Percentiles rank a stretch among this genome's conserved stretches.
These are phyloP conservation scores for Cadophora luteo-olivacea DNA, from an alignment of 2,329 filamentous ascomycete genomes.

Conservation along the genomic window DNA sequence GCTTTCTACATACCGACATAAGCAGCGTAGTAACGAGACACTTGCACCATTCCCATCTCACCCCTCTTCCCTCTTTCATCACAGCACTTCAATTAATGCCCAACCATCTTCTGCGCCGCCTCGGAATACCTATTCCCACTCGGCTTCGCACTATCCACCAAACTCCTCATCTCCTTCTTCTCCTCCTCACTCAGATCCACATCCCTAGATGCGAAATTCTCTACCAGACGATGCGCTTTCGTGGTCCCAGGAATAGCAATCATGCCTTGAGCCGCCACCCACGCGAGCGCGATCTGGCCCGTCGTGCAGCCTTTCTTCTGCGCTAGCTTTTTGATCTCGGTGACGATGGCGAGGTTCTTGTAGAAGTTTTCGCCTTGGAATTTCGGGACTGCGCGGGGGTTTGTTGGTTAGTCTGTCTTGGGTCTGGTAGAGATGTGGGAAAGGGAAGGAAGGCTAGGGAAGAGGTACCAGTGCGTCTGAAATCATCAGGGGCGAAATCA, in stretches of 20 bases:
- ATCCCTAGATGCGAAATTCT: slow-evolving; percentile 42
- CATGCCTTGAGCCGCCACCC: slow-evolving; percentile 58
- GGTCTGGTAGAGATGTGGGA: not conserved
- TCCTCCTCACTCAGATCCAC: slow-evolving; percentile 42
- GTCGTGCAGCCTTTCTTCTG: slow-evolving; percentile 52
- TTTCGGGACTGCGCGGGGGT: slow-evolving; percentile 44
- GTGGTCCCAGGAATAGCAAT: slow-evolving; percentile 56
- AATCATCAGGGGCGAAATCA: slow-evolving; percentile 52
- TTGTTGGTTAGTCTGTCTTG: not conserved
- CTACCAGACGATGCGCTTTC: slow-evolving; percentile 48
- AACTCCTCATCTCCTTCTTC: slow-evolving; percentile 33
- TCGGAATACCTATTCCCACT: slow-evolving; percentile 24
- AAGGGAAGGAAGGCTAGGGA: not conserved
- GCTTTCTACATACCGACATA: too few species aligned
- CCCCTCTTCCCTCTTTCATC: too few species aligned
- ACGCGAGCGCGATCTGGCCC: slow-evolving; percentile 62
- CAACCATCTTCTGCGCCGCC: slow-evolving; percentile 16
- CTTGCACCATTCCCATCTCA: too few species aligned
- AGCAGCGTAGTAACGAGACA: too few species aligned
- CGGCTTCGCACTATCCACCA: slow-evolving; percentile 31
- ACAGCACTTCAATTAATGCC: slow-evolving; percentile 17
- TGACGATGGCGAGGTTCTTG: slow-evolving; percentile 51
- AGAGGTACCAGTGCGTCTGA: slow-evolving; percentile 28
- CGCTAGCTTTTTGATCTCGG: slow-evolving; percentile 18
- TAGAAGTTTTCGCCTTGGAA: slow-evolving; percentile 56